These are phyloP conservation scores for Aureobasidium musti DNA, from an alignment of 2,329 filamentous ascomycete genomes.

Conservation along the genomic window DNA sequence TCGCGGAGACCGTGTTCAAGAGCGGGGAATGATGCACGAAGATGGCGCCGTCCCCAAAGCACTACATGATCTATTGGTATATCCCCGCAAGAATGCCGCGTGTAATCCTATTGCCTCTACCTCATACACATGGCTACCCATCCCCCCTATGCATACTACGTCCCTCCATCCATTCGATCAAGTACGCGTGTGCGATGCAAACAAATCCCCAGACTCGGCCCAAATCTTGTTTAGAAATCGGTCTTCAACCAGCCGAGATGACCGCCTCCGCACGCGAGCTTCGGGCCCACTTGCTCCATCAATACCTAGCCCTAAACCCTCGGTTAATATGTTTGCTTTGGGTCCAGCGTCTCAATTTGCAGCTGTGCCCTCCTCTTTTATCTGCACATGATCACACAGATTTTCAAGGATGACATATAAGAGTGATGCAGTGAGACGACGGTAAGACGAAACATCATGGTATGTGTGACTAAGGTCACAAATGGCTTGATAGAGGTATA, in stretches of 20 bases:
- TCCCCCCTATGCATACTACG: neutral
- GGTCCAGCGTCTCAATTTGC: conserved; percentile 3
- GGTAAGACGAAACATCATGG: neutral
- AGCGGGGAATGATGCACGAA: conserved; percentile 23
- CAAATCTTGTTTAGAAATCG: conserved; percentile 13
- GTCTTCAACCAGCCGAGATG: conserved; percentile 18
- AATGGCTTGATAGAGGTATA: neutral
- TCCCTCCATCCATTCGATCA: neutral
- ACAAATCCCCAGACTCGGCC: conserved; percentile 23
- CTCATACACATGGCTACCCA: neutral
- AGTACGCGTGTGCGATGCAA: neutral
- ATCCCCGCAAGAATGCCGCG: neutral
- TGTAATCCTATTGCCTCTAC: conserved; percentile 2
- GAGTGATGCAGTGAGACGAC: neutral
- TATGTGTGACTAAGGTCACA: neutral
- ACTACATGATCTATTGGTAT: neutral
- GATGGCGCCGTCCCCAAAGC: conserved; percentile 6
- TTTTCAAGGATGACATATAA: neutral
- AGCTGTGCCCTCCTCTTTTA: neutral
- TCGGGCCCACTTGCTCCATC: conserved; percentile 14
- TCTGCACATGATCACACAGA: conserved; percentile 1
- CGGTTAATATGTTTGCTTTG: conserved; percentile 27
- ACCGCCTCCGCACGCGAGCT: conserved; percentile 15
- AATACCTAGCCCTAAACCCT: conserved; percentile 1
- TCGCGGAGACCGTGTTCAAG: conserved; percentile 15